Evolutionary conservation across 23 red algal species (phyloP), one percentile per base, ranked within the genome.

Genomic region (Gracilaria vermiculophylla): DNA sequence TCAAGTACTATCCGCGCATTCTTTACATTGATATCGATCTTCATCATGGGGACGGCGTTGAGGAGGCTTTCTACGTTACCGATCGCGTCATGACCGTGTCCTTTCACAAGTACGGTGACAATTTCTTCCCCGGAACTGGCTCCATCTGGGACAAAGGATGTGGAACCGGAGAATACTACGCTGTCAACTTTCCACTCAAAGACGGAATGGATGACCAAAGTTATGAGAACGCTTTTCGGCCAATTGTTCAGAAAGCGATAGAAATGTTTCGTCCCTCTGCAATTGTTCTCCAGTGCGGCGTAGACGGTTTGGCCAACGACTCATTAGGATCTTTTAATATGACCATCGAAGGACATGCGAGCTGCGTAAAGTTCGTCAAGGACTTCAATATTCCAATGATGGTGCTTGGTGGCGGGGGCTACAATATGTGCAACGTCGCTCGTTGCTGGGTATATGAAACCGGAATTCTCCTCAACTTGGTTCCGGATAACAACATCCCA

Each of bases 1-100:
- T 92, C 34, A 64, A 72, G 39, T 92, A 67, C 62, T 92, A 40
- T 62, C 55, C 88, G 15, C 54, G 88, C 0, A 77, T 92, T 20
- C 60, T 92, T 23, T 92, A 92, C 47, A 81, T 92, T 52, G 88
- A 92, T 72, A 92, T 92, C 24, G 88, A 92, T 52, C 54, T 93
- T 19, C 90, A 93, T 54, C 90, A 93, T 51, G 90, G 90, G 2
- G 90, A 93, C 32, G 90, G 90, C 4, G 90, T 93, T 23, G 90
- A 93, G 36, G 90, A 93, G 52, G 90, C 90, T 4, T 93, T 93
- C 40, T 93, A 85, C 45, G 53, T 60, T 19, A 93, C 90, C 41
- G 81, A 93, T 53, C 5, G 90, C 20, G 90, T 93, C 15, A 85
- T 93, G 90, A 93, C 90, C 4, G 75, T 69, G 0, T 92, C 88